Percentiles rank a stretch among this genome's conserved stretches.
phyloP scores from a whole-genome alignment of 495 filamentous ascomycete genomes.

The Letharia lupina region DNA sequence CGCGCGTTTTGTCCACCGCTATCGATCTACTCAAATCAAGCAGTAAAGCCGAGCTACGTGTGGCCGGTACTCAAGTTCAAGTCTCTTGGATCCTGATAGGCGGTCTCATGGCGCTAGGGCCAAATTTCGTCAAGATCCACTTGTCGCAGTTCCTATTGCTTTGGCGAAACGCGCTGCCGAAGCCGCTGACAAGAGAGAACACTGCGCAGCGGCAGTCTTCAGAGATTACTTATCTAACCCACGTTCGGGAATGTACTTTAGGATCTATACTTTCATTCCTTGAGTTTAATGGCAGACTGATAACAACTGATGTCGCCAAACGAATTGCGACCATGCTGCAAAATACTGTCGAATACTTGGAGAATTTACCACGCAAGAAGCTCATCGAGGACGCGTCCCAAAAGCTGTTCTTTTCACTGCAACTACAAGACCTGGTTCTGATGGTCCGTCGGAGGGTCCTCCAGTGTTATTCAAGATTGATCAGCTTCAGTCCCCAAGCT shows the following conservation, averaged over 20 bases:
- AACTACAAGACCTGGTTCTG: constrained; percentile 81
- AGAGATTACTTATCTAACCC: constrained; percentile 86
- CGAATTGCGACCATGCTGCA: constrained; percentile 90
- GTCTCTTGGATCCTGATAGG: constrained; percentile 97
- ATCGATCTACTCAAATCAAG: constrained; percentile 90
- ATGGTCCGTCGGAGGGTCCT: constrained; percentile 92
- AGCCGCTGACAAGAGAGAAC: constrained; percentile 85
- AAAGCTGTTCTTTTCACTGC: constrained; percentile 75
- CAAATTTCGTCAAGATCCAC: constrained; percentile 98
- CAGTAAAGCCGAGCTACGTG: constrained; percentile 80
- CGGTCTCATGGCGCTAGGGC: constrained; percentile 89
- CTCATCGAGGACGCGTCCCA: constrained; percentile 81
- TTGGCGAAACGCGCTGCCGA: constrained; percentile 96
- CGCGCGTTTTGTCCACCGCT: constrained; percentile 80
- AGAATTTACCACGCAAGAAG: constrained; percentile 72
- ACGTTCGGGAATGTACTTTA: constrained; percentile 91
- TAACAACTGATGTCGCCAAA: constrained; percentile 92
- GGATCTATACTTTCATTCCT: constrained; percentile 87
- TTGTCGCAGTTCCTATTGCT: constrained; percentile 89
- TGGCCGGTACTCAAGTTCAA: constrained; percentile 90
- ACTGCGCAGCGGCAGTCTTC: constrained; percentile 68
- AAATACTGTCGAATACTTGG: constrained; percentile 82
- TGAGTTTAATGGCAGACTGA: constrained; percentile 82
- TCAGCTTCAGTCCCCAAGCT: constrained; percentile 72
- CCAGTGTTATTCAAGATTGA: constrained; percentile 86